A percentile compares a stretch with the other conserved stretches of the same genome.
Conservation (phyloP, 2,329 filamentous ascomycete genomes). For the Neonectria neomacrospora region DNA sequence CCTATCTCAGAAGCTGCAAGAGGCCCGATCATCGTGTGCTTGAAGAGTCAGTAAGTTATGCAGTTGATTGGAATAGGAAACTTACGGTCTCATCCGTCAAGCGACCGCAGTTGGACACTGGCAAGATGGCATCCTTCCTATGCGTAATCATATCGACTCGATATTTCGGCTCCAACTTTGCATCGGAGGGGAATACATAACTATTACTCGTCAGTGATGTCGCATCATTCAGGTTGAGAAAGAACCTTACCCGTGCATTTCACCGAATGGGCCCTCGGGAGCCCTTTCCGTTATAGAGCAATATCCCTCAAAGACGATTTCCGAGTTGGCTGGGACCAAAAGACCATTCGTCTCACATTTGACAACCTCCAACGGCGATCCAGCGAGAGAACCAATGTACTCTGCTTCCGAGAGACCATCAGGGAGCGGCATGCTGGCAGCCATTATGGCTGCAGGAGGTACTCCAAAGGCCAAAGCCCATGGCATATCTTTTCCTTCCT, state of each 20-base stretch:
- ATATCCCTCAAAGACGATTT: slow-evolving; percentile 63
- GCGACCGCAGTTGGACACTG: slow-evolving; percentile 26
- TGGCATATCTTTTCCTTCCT: slow-evolving; percentile 56
- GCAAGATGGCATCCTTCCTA: slow-evolving; percentile 28
- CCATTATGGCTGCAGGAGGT: slow-evolving; percentile 62
- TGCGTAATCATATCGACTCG: slow-evolving; percentile 26
- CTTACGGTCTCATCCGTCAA: slow-evolving; percentile 32
- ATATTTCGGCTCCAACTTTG: slow-evolving; percentile 20
- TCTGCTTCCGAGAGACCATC: slow-evolving; percentile 59
- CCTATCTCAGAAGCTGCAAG: slow-evolving; percentile 32
- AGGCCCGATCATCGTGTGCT: slow-evolving; percentile 38
- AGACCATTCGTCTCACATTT: slow-evolving; percentile 64
- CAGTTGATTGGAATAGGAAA: not conserved
- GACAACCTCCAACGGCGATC: slow-evolving; percentile 57
- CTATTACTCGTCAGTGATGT: slow-evolving; percentile 7
- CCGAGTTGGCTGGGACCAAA: slow-evolving; percentile 59
- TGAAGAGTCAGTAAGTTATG: not conserved
- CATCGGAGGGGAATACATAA: slow-evolving; percentile 28
- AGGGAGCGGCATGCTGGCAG: slow-evolving; percentile 60
- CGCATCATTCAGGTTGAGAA: not conserved
- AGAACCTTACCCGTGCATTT: slow-evolving; percentile 44
- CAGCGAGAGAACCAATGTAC: slow-evolving; percentile 60
- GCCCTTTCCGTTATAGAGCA: slow-evolving; percentile 56
- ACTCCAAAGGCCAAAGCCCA: slow-evolving; percentile 62
- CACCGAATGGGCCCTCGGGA: slow-evolving; percentile 62